phyloP scores from a whole-genome alignment of 805 yeast genomes.

The Candida ovalis region DNA sequence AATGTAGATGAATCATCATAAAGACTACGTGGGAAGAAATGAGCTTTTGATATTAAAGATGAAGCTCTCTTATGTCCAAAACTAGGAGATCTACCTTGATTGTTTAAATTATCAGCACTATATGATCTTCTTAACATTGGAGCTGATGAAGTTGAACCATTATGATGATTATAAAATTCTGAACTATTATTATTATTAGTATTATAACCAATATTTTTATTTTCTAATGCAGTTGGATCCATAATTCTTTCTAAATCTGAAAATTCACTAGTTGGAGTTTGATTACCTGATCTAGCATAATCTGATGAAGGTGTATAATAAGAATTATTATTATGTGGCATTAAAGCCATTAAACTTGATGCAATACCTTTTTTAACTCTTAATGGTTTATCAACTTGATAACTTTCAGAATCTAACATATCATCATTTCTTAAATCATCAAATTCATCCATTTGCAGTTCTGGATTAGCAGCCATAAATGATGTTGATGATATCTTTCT shows the following conservation, averaged over 20 bases:
- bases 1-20: background rate
- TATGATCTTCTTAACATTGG: constrained; percentile 13
- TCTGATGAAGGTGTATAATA: constrained; percentile 10
- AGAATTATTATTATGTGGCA: constrained; percentile 26
- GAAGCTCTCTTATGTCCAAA: constrained; percentile 9
- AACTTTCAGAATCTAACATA: constrained; percentile 43
- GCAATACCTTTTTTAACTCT: constrained; percentile 83
- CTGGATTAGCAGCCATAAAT: constrained; percentile 32
- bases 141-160: background rate
- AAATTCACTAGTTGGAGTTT: constrained; percentile 18
- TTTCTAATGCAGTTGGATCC: constrained; percentile 18
- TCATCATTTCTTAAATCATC: constrained; percentile 30
- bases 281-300: constrained; percentile 16
- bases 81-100: background rate
- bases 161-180: background rate
- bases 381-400: constrained; percentile 38
- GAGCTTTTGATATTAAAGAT: constrained; percentile 4
- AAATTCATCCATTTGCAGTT: constrained; percentile 28
- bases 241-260: constrained; percentile 12
- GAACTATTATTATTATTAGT: background rate
- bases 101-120: constrained; percentile 14
- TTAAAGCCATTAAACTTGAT: constrained; percentile 59
- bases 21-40: background rate
- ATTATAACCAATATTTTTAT: constrained; percentile 7
- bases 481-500: constrained; percentile 7